A percentile compares a stretch with the other conserved stretches of the same genome.
Evolutionary conservation across 345 rosid genomes (phyloP).

Genomic region (Camelina sativa): DNA sequence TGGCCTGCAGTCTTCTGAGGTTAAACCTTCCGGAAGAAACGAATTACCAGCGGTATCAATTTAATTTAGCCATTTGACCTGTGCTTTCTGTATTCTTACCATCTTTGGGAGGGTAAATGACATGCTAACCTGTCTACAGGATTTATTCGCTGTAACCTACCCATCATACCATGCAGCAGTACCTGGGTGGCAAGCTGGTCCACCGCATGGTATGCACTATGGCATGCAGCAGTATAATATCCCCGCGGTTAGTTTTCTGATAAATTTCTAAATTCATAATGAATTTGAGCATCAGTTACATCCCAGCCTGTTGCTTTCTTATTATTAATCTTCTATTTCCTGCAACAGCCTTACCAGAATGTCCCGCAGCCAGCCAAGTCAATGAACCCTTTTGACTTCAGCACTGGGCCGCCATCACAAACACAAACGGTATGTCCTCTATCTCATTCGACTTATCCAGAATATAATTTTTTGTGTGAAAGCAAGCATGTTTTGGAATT

Average conservation of each 20-base stretch:
- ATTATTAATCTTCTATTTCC: constrained; percentile 19
- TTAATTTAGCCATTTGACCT: neutral
- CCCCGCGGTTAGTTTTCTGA: constrained; percentile 50
- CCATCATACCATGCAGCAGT: constrained; percentile 57
- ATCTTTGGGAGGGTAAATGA: neutral
- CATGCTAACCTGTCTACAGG: constrained; percentile 54
- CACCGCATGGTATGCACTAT: constrained; percentile 65
- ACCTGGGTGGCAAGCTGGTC: constrained; percentile 82
- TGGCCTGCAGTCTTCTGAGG: constrained; percentile 54
- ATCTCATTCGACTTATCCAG: constrained; percentile 24
- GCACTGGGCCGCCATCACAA: constrained; percentile 57
- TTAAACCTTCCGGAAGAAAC: constrained; percentile 60
- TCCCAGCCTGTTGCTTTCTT: constrained; percentile 8
- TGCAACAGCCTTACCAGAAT: constrained; percentile 61
- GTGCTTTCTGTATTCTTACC: constrained; percentile 3
- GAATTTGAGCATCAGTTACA: constrained; percentile 22
- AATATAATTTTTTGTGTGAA: neutral
- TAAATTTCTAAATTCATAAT: neutral
- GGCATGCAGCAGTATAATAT: constrained; percentile 64
- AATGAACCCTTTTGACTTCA: constrained; percentile 82
- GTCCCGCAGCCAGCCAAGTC: constrained; percentile 61
- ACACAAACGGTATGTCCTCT: constrained; percentile 60
- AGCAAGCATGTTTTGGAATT: constrained; percentile 9
- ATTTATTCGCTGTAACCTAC: constrained; percentile 67
- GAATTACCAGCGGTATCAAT: constrained; percentile 78